Evolutionary conservation across 2,329 filamentous ascomycete species (phyloP), one percentile per base, ranked within the genome.

Genomic region (Fusarium pseudocircinatum): DNA sequence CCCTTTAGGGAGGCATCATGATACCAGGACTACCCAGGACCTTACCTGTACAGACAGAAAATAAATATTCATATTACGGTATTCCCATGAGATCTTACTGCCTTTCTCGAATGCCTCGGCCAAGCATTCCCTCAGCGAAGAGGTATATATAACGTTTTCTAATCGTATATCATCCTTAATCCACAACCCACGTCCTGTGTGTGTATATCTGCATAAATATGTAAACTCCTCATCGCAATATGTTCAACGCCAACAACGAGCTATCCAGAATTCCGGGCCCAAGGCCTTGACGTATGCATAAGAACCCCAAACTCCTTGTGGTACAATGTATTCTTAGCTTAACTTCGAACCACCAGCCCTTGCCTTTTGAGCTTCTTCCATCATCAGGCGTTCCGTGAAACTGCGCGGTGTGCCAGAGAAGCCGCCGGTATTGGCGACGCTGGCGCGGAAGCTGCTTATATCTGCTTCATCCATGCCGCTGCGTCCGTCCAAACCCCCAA

Each of bases 401-500:
- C 86, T 87, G 63, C 81, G 83, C 28, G 86, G 84, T 30, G 84
- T 84, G 40, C 84, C 84, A 26, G 78, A 81, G 63, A 85, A 85
- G 42, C 78, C 80, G 24, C 79, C 80, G n/a, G 79, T 70, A 32
- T 82, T 81, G 20, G 82, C 82, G 37, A 85, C 74, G 44, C 82
- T 83, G 36, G 80, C 82, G 30, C 82, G 83, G 68, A 85, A 86
- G 70, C 84, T 86, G 59, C 79, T 84, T 46, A 84, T 77, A 57
- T 84, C 83, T 44, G 78, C 82, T 50, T 86, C 84, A 61, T 87
- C 86, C 67, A 87, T 82, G 16, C 85, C 85, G 61, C 82, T 86
- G 63, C 84, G 82, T n/a, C 85, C 86, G 69, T 87, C 85, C 20
- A 89, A 78, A 49, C 87, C 87, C 4, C 87, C 88, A 14, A 89